phyloP scores from a whole-genome alignment of 2,329 filamentous ascomycete species.

The Drechslerella coelobrocha region DNA sequence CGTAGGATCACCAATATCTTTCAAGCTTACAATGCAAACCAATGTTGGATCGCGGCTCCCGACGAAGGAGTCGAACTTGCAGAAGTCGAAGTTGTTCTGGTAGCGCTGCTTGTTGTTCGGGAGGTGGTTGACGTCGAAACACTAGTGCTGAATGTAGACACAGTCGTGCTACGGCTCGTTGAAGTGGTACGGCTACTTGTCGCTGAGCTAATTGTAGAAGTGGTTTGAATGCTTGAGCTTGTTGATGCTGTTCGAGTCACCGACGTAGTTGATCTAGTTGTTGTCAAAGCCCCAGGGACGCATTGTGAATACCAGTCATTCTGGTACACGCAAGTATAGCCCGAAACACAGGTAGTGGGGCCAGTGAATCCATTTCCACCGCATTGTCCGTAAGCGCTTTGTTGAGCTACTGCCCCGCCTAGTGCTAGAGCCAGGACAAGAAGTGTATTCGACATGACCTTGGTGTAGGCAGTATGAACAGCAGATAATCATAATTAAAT shows the following conservation, averaged over 20 bases:
- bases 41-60: slow-evolving; percentile 19
- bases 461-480: no score
- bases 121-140: not conserved
- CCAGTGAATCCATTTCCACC: slow-evolving; percentile 48
- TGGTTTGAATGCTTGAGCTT: slow-evolving; percentile 1
- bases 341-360: slow-evolving; percentile 32
- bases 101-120: not conserved
- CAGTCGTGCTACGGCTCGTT: slow-evolving; percentile 5
- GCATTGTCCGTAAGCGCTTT: slow-evolving; percentile 44
- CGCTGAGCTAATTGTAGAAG: not conserved
- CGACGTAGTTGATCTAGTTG: not conserved
- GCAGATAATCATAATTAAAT: no score
- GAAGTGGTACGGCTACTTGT: no score
- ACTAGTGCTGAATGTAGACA: not conserved
- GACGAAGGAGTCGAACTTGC: slow-evolving; percentile 14
- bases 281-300: slow-evolving; percentile 9
- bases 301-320: slow-evolving; percentile 49
- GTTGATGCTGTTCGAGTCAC: not conserved
- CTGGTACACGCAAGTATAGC: slow-evolving; percentile 38
- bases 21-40: slow-evolving; percentile 35
- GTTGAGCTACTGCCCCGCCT: slow-evolving; percentile 5
- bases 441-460: no score
- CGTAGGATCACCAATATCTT: not conserved
- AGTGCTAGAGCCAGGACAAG: no score
- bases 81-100: slow-evolving; percentile 8